These are phyloP conservation scores for Chenopodium formosanum DNA, from an alignment of 148 eudicot genomes.

Conservation along the genomic window DNA sequence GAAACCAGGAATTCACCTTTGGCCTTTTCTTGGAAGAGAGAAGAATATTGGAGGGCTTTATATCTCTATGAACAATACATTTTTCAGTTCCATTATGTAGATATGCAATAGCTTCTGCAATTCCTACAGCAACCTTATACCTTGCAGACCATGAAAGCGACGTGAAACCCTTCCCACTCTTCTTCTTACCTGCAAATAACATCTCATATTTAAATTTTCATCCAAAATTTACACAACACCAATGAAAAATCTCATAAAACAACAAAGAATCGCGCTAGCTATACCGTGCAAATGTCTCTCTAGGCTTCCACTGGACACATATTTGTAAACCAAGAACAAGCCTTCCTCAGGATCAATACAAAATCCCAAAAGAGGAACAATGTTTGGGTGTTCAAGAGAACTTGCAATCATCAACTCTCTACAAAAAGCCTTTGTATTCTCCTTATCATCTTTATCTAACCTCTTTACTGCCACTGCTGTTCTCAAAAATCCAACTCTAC, in stretches of 20 bases:
- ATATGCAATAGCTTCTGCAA: constrained; percentile 85
- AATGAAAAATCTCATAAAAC: constrained; percentile 2
- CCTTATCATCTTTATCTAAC: constrained; percentile 86
- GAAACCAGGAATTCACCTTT: constrained; percentile 48
- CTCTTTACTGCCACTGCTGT: constrained; percentile 84
- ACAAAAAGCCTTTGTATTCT: constrained; percentile 80
- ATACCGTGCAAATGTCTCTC: constrained; percentile 91
- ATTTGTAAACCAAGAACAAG: constrained; percentile 90
- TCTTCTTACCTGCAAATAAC: constrained; percentile 59
- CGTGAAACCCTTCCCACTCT: constrained; percentile 57
- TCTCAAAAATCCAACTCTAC: constrained; percentile 74
- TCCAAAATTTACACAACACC: constrained; percentile 3
- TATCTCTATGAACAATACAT: constrained; percentile 98
- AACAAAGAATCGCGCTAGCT: constrained; percentile 1
- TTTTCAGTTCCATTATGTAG: constrained; percentile 87
- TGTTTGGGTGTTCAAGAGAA: constrained; percentile 71
- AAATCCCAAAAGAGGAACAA: constrained; percentile 90
- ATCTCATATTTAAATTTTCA: constrained; percentile 13
- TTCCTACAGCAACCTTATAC: constrained; percentile 86
- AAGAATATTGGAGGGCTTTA: constrained; percentile 97
- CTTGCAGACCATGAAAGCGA: constrained; percentile 81
- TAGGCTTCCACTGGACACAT: constrained; percentile 91
- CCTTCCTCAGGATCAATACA: constrained; percentile 94
- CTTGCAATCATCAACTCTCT: constrained; percentile 96
- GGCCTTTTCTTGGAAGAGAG: constrained; percentile 82